A percentile compares a stretch with the other conserved stretches of the same genome.
Evolutionary conservation across 1,139 yeast genomes (phyloP).

Genomic region (Magnusiomyces ingens): DNA sequence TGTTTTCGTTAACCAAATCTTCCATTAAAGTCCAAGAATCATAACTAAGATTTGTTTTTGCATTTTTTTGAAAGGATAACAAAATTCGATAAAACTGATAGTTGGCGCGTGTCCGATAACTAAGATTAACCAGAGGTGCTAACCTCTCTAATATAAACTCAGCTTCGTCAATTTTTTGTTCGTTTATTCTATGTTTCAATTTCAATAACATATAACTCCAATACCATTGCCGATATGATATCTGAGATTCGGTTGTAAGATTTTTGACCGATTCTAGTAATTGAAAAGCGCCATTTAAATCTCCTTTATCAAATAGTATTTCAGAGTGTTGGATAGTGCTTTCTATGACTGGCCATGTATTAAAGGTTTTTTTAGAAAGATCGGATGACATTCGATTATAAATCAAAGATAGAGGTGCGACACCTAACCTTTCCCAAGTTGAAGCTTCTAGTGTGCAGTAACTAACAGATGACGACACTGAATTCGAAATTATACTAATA

Average conservation of each 20-base stretch:
- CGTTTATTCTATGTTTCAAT: slow-evolving; percentile 17
- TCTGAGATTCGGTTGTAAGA: slow-evolving; percentile 15
- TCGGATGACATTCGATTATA: slow-evolving; percentile 18
- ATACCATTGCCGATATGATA: slow-evolving; percentile 23
- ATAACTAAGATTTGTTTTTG: slow-evolving; percentile 17
- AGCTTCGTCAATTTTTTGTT: slow-evolving; percentile 18
- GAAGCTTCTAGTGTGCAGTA: slow-evolving; percentile 27
- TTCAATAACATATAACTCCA: slow-evolving; percentile 20
- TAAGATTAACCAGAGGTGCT: slow-evolving; percentile 9
- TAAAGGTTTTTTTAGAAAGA: slow-evolving; percentile 9
- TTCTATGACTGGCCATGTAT: slow-evolving; percentile 16
- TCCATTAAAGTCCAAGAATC: slow-evolving; percentile 15
- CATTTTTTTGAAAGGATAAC: slow-evolving; percentile 19
- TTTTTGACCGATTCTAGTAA: slow-evolving; percentile 15
- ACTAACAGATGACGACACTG: slow-evolving; percentile 22
- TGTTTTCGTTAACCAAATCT: slow-evolving; percentile 8
- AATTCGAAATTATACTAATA: slow-evolving; percentile 40
- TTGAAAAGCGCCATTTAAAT: slow-evolving; percentile 16
- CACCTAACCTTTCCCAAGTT: slow-evolving; percentile 26
- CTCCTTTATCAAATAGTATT: slow-evolving; percentile 19
- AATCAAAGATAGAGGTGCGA: slow-evolving; percentile 18
- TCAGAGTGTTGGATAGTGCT: slow-evolving; percentile 18
- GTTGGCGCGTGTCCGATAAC: slow-evolving; percentile 16
- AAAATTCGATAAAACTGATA: slow-evolving; percentile 13
- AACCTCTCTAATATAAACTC: slow-evolving; percentile 18